Base-by-base conservation (phyloP, 2,329 filamentous ascomycete genomes). In the Aspergillus arachidicola region DNA sequence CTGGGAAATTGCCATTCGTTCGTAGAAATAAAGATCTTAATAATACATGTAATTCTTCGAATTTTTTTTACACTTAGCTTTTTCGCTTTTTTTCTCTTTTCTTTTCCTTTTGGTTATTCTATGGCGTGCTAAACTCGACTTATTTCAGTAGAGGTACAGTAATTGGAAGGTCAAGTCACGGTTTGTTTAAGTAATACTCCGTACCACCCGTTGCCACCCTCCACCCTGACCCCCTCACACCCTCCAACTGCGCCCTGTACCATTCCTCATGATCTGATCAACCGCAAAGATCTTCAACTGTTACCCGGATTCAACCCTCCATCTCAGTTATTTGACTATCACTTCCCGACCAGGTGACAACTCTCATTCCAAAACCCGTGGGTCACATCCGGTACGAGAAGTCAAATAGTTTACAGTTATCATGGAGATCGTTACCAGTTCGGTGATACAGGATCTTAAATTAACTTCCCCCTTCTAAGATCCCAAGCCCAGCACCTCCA, bases 391-490 rank as follows among this genome's bases (percentile, higher is more conserved):
- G 32, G 23, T 38, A 56, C 28, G 28, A 50, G 36, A 51, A 21
- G 46, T 28, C 38, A 36, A 59, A 59, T 60, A 58, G 58, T 21
- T 61, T 64, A 53, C 62, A 34, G 55, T 53, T 59, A 57, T 59
- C 46, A 50, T 55, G 64, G 58, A 55, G 61, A 65, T 58, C 64
- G 57, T 57, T 63, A 57, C 61, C 53, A 23, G 30, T 56, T 57
- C 23, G 4, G 55, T 57, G 30, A 41, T 57, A 55, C 45, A 36
- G 57, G 58, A 61, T 64, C 54, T 64, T 51, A 38, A 63, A 61
- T 64, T 53, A 23, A 54, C 60, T 55, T 21, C 41, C 41, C 43
- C 50, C 30, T 55, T 36, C 58, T 58, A 21, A 66, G 63, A 64
- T 65, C 57, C 64, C 34, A 45, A 41, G 57, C 26, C 57, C 54